Conservation (phyloP, 1,139 yeast species). For the Lodderomyces margitis region DNA sequence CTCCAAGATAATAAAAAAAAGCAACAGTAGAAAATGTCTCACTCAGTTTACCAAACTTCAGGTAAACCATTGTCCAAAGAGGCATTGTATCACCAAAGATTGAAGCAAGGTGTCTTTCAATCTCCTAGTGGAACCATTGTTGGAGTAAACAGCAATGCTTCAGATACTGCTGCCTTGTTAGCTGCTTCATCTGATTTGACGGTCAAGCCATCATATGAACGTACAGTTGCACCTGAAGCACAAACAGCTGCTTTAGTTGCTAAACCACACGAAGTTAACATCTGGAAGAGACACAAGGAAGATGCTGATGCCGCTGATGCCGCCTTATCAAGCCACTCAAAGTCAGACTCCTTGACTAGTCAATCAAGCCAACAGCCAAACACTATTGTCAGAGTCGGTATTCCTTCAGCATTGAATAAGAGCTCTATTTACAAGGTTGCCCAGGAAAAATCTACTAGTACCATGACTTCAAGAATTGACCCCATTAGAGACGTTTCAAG, state of each 20-base stretch:
- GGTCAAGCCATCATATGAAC: conserved; percentile 59
- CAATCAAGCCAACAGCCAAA: conserved; percentile 11
- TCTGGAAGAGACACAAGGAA: conserved; percentile 48
- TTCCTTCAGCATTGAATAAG: conserved; percentile 33
- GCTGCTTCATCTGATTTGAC: conserved; percentile 68
- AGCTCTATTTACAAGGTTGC: conserved; percentile 43
- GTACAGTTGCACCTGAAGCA: conserved; percentile 64
- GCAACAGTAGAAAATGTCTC: conserved; percentile 25
- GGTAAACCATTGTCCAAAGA: conserved; percentile 72
- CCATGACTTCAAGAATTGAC: conserved; percentile 49
- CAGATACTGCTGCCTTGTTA: conserved; percentile 73
- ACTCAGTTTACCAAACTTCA: conserved; percentile 54
- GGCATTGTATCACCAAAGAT: conserved; percentile 74
- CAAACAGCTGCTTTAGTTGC: conserved; percentile 65
- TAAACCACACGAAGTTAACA: conserved; percentile 35
- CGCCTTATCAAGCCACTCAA: conserved; percentile 20
- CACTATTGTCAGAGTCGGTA: conserved; percentile 30
- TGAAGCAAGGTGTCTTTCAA: conserved; percentile 71
- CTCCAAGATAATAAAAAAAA: neutral
- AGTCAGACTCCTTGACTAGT: conserved; percentile 7
- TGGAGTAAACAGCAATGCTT: conserved; percentile 70
- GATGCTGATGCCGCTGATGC: conserved; percentile 45
- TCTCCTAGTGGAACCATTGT: conserved; percentile 66
- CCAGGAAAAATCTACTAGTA: conserved; percentile 38
- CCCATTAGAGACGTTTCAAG: conserved; percentile 43